Percentiles rank a stretch among this genome's conserved stretches.
These are phyloP conservation scores for Rhododendron ferrugineum DNA, from an alignment of 148 eudicot species.

Conservation along the genomic window DNA sequence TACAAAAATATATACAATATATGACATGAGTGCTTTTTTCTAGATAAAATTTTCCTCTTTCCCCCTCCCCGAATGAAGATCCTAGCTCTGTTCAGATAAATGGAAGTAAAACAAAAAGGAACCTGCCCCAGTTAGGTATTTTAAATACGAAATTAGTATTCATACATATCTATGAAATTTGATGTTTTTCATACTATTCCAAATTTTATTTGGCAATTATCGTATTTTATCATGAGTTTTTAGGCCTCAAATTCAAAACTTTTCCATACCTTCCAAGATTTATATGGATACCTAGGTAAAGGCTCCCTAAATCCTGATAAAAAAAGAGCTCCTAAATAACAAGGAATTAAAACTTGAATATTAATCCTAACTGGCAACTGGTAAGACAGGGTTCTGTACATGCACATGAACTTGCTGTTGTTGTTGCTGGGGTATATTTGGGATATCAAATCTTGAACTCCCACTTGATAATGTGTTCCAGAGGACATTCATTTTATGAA, in stretches of 20 bases:
- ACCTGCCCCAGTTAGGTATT: neutral
- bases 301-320: neutral
- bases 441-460: constrained; percentile 7
- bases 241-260: neutral
- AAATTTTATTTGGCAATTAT: neutral
- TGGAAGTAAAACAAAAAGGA: neutral
- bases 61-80: neutral
- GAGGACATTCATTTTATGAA: neutral
- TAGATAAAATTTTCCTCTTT: neutral
- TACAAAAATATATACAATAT: neutral
- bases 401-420: neutral
- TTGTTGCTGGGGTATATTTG: neutral
- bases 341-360: neutral
- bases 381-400: neutral
- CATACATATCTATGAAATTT: neutral
- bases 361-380: neutral
- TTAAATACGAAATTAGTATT: neutral
- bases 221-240: neutral
- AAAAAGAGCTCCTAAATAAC: neutral
- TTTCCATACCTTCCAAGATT: neutral
- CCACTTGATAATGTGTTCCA: neutral
- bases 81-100: neutral
- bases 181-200: neutral
- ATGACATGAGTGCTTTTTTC: neutral
- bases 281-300: neutral